phyloP scores from a whole-genome alignment of 1,284 basidiomycete species.

The Polyporus tsugae region DNA sequence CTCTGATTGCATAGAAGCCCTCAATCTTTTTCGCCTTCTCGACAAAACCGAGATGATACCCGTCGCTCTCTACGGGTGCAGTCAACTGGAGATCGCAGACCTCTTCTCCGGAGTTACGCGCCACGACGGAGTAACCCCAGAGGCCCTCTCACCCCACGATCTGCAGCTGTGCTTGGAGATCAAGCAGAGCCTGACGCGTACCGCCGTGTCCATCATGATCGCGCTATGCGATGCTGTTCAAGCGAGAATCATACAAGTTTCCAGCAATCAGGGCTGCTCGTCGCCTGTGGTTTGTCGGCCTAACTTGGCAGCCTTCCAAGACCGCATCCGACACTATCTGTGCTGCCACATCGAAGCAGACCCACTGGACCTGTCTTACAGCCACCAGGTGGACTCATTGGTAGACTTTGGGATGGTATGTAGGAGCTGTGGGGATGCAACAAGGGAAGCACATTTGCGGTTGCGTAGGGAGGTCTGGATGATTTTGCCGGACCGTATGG shows the following conservation, averaged over 20 bases:
- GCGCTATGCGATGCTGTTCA: background rate
- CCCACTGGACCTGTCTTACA: too few species aligned
- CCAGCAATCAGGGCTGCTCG: background rate
- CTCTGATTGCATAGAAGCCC: constrained; percentile 9
- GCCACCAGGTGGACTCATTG: background rate
- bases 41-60: background rate
- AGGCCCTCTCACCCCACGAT: background rate
- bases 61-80: background rate
- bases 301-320: too few species aligned
- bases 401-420: background rate
- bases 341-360: background rate
- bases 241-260: background rate
- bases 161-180: background rate
- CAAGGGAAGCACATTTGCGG: background rate
- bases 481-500: background rate
- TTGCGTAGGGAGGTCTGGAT: background rate
- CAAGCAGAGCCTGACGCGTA: background rate
- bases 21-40: constrained; percentile 13
- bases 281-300: too few species aligned
- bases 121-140: background rate
- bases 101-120: background rate
- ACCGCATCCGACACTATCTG: too few species aligned
- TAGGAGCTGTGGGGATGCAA: background rate
- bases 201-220: background rate
- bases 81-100: background rate